phyloP scores from a whole-genome alignment of 2,329 filamentous ascomycete genomes.

The Monilinia fructigena region DNA sequence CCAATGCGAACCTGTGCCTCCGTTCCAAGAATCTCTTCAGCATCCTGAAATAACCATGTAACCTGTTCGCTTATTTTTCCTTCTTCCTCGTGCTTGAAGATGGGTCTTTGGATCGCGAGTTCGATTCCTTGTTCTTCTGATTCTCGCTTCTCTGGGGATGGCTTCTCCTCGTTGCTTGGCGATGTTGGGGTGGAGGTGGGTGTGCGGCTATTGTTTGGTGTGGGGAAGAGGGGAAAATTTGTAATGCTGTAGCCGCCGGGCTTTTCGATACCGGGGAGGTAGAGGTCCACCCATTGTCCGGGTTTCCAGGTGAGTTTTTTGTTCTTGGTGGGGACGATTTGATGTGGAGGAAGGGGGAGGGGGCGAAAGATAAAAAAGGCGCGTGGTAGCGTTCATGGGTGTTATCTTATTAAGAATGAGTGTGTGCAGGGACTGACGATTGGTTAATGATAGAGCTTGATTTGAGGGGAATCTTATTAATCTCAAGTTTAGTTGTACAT shows the following conservation, averaged over 20 bases:
- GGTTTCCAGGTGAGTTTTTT: conserved; percentile 3
- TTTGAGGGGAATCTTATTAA: not conserved
- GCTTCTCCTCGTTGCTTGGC: not conserved
- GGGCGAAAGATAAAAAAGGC: conserved; percentile 6
- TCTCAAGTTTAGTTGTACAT: not conserved
- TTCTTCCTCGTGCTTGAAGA: no score
- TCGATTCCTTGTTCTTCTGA: no score
- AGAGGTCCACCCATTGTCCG: conserved; percentile 1
- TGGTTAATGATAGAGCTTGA: not conserved
- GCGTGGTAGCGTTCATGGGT: not conserved
- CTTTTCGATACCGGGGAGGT: not conserved
- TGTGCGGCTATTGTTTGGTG: no score
- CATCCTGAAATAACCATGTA: no score
- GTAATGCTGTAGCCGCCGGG: not conserved
- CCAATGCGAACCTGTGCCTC: no score
- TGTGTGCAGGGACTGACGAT: not conserved
- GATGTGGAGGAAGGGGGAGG: not conserved
- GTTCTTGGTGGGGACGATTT: no score
- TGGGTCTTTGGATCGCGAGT: no score
- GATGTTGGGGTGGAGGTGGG: not conserved
- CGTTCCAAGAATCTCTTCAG: no score
- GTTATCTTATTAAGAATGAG: not conserved
- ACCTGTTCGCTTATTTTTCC: no score
- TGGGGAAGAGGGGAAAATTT: not conserved
- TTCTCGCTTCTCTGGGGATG: no score